These are phyloP conservation scores for Pleurotus platypus DNA, from an alignment of 768 basidiomycete species.

Conservation along the genomic window DNA sequence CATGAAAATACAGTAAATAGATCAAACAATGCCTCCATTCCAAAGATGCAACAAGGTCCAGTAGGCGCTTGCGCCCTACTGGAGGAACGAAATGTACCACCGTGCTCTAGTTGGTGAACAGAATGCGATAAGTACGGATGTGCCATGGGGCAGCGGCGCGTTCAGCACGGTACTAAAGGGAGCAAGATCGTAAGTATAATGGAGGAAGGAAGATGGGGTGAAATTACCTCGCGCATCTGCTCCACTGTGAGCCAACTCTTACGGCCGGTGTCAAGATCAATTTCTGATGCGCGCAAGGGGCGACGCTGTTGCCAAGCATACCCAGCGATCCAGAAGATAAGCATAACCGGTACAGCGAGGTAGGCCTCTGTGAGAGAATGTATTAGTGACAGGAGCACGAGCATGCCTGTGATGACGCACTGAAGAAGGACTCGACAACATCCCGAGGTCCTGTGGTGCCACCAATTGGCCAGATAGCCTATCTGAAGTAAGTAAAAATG, in stretches of 20 bases:
- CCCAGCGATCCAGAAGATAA: conserved; percentile 34
- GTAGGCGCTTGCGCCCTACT: background rate
- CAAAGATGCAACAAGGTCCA: background rate
- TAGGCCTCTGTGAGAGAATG: conserved; percentile 24
- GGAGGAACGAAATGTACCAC: background rate
- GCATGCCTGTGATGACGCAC: conserved; percentile 18
- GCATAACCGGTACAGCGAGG: conserved; percentile 37
- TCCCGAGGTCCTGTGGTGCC: conserved; percentile 22
- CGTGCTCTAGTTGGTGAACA: conserved; percentile 32
- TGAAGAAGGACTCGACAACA: conserved; percentile 35
- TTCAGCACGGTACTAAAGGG: conserved; percentile 33
- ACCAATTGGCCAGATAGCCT: conserved; percentile 39
- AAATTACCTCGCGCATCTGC: conserved; percentile 35
- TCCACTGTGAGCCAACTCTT: conserved; percentile 44
- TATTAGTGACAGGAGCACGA: background rate
- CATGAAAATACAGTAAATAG: background rate
- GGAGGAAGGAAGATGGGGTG: background rate
- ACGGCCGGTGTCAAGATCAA: conserved; percentile 41
- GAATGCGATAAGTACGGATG: conserved; percentile 33
- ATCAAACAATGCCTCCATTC: background rate
- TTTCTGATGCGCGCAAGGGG: conserved; percentile 32
- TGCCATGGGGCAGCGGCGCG: conserved; percentile 31
- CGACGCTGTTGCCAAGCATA: conserved; percentile 37
- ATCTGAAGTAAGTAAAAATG: background rate
- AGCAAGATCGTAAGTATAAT: background rate